Conservation (phyloP, 2,329 filamentous ascomycete genomes). For the Rhynchosporium secalis region DNA sequence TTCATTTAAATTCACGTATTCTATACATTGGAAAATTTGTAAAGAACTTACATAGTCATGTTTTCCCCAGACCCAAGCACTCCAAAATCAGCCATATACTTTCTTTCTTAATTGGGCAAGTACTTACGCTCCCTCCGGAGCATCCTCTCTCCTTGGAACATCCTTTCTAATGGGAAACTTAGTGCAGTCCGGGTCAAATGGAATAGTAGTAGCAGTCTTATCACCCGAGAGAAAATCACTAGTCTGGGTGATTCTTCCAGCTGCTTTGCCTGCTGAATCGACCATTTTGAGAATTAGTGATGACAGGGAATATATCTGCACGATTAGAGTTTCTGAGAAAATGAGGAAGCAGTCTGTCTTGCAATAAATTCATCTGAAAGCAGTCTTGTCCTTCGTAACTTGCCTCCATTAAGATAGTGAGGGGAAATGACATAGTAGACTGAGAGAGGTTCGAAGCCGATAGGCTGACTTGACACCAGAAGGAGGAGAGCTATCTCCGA, state of each 20-base stretch:
- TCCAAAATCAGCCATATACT: conserved; percentile 14
- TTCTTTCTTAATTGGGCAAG: background rate
- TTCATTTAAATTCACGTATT: background rate
- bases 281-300: conserved; percentile 23
- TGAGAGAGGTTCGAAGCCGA: background rate
- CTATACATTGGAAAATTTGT: background rate
- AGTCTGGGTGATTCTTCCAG: conserved; percentile 32
- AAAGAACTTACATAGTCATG: conserved; percentile 33
- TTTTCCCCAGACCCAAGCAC: conserved; percentile 39
- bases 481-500: background rate
- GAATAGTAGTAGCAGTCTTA: conserved; percentile 33
- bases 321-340: too few species aligned
- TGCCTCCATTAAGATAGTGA: background rate
- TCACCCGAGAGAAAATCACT: conserved; percentile 33
- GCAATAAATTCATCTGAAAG: background rate
- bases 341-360: background rate
- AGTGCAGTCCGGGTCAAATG: conserved; percentile 37
- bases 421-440: conserved; percentile 9
- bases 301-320: too few species aligned
- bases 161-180: conserved; percentile 36
- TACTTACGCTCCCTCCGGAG: conserved; percentile 36
- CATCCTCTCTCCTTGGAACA: conserved; percentile 35
- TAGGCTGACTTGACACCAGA: background rate
- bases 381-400: background rate
- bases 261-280: conserved; percentile 26